Evolutionary conservation across 2,329 filamentous ascomycete species (phyloP).

Genomic region (Paecilomyces sp.): DNA sequence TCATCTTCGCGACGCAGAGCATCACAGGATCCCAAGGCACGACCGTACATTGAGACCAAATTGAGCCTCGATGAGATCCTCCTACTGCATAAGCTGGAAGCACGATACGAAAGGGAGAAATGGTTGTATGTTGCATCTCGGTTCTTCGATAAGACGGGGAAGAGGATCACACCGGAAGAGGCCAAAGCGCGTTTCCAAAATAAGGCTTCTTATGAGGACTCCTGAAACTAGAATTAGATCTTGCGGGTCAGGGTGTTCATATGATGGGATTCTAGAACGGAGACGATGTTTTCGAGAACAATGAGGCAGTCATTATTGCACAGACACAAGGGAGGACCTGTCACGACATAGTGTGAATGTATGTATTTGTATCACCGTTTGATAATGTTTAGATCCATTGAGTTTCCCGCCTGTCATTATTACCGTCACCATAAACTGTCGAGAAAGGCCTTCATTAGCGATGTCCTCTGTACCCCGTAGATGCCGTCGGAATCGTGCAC

Average conservation of each 20-base stretch:
- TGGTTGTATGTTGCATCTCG: slow-evolving; percentile 42
- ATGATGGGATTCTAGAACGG: background rate
- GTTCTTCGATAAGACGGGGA: slow-evolving; percentile 45
- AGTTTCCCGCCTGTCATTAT: background rate
- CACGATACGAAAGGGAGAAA: slow-evolving; percentile 34
- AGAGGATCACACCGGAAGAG: slow-evolving; percentile 36
- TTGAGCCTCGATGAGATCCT: slow-evolving; percentile 18
- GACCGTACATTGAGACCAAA: slow-evolving; percentile 18
- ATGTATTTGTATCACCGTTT: background rate
- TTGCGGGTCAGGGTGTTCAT: background rate
- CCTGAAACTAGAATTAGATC: background rate
- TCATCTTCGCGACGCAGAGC: background rate
- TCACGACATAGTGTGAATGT: background rate
- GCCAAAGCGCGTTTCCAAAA: slow-evolving; percentile 13
- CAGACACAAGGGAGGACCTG: background rate
- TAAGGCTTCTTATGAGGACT: background rate
- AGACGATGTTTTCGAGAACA: background rate
- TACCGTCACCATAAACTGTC: no score
- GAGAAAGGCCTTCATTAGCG: no score
- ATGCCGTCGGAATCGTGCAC: background rate
- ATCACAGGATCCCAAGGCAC: slow-evolving; percentile 6
- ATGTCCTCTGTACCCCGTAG: no score
- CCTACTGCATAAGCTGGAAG: slow-evolving; percentile 37
- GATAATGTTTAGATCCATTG: background rate
- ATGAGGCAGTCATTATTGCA: background rate